Evolutionary conservation across 164 flowering plant genomes (phyloP).

Genomic region (Saururus chinensis): DNA sequence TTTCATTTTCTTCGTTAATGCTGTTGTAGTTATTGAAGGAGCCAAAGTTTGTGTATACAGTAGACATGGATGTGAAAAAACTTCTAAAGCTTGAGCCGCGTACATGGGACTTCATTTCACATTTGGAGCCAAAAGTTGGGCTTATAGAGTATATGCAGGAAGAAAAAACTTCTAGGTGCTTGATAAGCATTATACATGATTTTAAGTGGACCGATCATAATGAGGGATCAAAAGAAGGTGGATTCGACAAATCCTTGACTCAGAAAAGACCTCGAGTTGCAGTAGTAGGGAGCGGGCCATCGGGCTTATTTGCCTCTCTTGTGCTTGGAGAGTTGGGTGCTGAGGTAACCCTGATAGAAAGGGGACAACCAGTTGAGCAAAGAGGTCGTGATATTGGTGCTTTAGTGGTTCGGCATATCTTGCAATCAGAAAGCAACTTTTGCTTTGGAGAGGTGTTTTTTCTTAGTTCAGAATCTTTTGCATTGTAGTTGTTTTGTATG

Average conservation of each 20-base stretch:
- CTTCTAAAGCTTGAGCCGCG: conserved; percentile 72
- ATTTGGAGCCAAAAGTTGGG: conserved; percentile 72
- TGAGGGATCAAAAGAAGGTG: conserved; percentile 12
- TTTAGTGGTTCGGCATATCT: conserved; percentile 69
- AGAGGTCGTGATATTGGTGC: conserved; percentile 99
- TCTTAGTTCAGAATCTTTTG: conserved; percentile 10
- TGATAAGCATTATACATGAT: conserved; percentile 40
- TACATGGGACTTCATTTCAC: conserved; percentile 65
- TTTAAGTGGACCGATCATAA: conserved; percentile 17
- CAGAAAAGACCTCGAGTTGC: conserved; percentile 57
- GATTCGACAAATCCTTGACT: conserved; percentile 2
- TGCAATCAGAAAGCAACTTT: conserved; percentile 89
- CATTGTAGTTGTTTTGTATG: too few species aligned
- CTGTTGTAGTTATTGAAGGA: conserved; percentile 55
- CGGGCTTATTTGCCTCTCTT: conserved; percentile 93
- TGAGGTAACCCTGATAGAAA: conserved; percentile 81
- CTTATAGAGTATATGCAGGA: conserved; percentile 46
- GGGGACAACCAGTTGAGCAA: conserved; percentile 91
- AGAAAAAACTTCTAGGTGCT: conserved; percentile 39
- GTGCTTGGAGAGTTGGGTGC: conserved; percentile 97
- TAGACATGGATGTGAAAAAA: conserved; percentile 74
- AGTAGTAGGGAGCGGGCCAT: conserved; percentile 92
- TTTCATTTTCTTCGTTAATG: background rate
- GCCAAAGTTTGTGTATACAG: conserved; percentile 87
- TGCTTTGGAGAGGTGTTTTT: conserved; percentile 96